phyloP scores from a whole-genome alignment of 257 asterid genomes.

The Misopates orontium region DNA sequence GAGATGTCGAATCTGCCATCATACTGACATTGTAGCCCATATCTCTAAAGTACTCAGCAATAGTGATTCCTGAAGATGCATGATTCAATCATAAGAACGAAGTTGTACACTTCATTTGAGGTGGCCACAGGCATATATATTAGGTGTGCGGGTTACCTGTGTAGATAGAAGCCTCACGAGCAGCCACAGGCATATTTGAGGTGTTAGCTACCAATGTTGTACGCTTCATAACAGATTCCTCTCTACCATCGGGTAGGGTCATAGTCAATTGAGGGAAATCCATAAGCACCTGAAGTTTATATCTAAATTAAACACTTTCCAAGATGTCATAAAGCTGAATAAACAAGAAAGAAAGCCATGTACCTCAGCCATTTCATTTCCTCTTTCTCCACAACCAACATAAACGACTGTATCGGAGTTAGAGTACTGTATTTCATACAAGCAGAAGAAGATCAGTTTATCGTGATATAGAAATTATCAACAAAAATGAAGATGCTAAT shows the following conservation, averaged over 20 bases:
- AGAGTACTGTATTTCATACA: slow-evolving; percentile 71
- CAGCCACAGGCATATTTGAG: slow-evolving; percentile 99
- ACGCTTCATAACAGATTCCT: slow-evolving; percentile 99
- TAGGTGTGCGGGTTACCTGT: slow-evolving; percentile 57
- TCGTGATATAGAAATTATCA: background rate
- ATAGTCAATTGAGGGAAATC: slow-evolving; percentile 99
- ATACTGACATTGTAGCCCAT: slow-evolving; percentile 99
- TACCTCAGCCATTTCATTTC: slow-evolving; percentile 99
- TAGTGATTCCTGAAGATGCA: slow-evolving; percentile 81
- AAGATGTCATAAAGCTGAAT: slow-evolving; percentile 17
- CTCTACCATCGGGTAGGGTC: slow-evolving; percentile 99
- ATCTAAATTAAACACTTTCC: slow-evolving; percentile 25
- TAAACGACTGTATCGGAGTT: slow-evolving; percentile 96
- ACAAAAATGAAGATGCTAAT: slow-evolving; percentile 20
- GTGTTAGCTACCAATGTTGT: slow-evolving; percentile 99
- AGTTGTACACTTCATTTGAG: too few relatives aligned
- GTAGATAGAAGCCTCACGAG: slow-evolving; percentile 99
- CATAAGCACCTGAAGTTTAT: slow-evolving; percentile 83
- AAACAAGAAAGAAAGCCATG: slow-evolving; percentile 29
- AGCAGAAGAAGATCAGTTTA: slow-evolving; percentile 25
- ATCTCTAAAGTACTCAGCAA: slow-evolving; percentile 98
- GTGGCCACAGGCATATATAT: too few relatives aligned
- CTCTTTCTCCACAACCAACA: slow-evolving; percentile 99
- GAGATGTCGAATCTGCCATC: slow-evolving; percentile 99
- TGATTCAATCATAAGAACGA: slow-evolving; percentile 25